Percentiles rank a stretch among this genome's conserved stretches.
Evolutionary conservation across 2,329 filamentous ascomycete genomes (phyloP).

Genomic region (Neopestalotiopsis rosae): DNA sequence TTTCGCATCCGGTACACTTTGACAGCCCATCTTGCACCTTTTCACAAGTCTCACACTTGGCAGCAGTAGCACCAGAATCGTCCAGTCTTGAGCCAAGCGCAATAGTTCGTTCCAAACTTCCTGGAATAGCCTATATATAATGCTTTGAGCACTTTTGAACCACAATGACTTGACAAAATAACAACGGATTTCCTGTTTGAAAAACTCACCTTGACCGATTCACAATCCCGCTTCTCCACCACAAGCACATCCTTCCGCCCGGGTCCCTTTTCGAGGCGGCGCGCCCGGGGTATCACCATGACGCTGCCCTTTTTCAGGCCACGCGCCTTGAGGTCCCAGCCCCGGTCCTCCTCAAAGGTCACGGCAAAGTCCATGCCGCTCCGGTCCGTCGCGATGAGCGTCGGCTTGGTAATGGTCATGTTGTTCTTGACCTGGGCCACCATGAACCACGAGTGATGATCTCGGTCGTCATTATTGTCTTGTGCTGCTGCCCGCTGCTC

Average conservation of each 20-base stretch:
- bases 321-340: constrained; percentile 34
- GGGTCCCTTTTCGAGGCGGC: constrained; percentile 39
- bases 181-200: not conserved
- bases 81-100: constrained; percentile 29
- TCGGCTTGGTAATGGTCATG: constrained; percentile 54
- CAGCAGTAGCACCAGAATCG: not conserved
- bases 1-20: constrained; percentile 18
- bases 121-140: constrained; percentile 31
- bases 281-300: constrained; percentile 42
- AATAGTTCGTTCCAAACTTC: constrained; percentile 34
- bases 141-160: not conserved
- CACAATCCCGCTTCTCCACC: constrained; percentile 38
- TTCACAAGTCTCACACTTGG: constrained; percentile 19
- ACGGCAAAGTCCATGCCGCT: constrained; percentile 47
- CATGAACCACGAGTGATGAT: constrained; percentile 32
- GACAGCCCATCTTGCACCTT: constrained; percentile 17
- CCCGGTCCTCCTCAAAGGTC: constrained; percentile 49
- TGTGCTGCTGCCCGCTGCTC: not conserved
- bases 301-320: constrained; percentile 47
- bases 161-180: not conserved
- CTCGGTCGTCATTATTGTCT: not conserved
- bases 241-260: constrained; percentile 46
- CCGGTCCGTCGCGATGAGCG: constrained; percentile 50
- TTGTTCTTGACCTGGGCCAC: constrained; percentile 38
- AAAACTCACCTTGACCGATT: constrained; percentile 36